Evolutionary conservation across 768 basidiomycete species (phyloP), one percentile per base, ranked within the genome.

Genomic region (Leccinellum albellum): DNA sequence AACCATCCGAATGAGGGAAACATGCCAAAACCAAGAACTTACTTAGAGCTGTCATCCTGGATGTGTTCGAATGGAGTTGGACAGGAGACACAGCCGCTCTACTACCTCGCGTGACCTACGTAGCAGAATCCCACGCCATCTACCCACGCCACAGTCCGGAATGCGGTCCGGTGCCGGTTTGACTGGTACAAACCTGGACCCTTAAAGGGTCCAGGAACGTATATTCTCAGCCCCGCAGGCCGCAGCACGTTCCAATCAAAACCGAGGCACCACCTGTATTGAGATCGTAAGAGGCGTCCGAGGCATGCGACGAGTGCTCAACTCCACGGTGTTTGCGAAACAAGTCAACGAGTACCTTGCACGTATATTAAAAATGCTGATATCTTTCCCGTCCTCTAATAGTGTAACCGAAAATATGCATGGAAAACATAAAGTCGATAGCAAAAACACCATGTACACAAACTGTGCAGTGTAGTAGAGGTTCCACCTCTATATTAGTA

Each of bases 401-500:
- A 28, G 15, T 20, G 9, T 29, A 51, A 51, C 28, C 23, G 28
- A 50, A 50, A 21, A 58, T 51, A 56, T 63, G 47, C 54, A 63
- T 57, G 50, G 56, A 62, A 54, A 62, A 54, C 50, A 35, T 35
- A 42, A 46, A 40, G 31, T 46, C 57, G 53, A 63, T 59, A 65
- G 59, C 52, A 61, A 57, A 67, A 60, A 21, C 59, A 37, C 17
- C 35, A 63, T 71, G 55, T 71, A 70, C 60, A 71, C 46, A 61
- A 58, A 55, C 29, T 40, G 50, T 54, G 58, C 58, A 55, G 44
- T 61, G 48, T 62, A 60, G 54, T 46, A 44, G 65, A 64, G 57
- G 61, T 60, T 62, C 67, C 55, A 73, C 63, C 65, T 61, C 59
- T 54, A 61, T 32, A 70, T 70, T 70, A 70, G 44, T 70, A 70